Percentiles rank a stretch among this genome's conserved stretches.
phyloP scores from a whole-genome alignment of 768 basidiomycete genomes.

The Cystofilobasidium ferigula region DNA sequence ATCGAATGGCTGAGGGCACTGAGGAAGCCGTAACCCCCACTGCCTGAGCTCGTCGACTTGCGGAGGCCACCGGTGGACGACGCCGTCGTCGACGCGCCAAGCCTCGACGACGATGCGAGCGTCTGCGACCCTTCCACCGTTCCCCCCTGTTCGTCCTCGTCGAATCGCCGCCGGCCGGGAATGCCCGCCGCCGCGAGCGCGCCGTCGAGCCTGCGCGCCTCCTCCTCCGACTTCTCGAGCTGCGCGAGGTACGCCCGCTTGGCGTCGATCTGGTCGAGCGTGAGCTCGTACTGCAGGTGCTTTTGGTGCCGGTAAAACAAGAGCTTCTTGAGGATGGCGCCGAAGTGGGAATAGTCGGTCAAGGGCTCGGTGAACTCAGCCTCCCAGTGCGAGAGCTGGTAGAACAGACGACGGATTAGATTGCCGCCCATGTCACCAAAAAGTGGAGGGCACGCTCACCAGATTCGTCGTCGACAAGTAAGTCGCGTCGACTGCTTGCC shows the following conservation, averaged over 20 bases:
- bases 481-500: conserved; percentile 87
- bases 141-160: not conserved
- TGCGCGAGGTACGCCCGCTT: conserved; percentile 78
- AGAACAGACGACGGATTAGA: not conserved
- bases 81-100: not conserved
- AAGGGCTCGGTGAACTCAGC: conserved; percentile 91
- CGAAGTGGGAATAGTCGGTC: conserved; percentile 92
- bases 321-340: conserved; percentile 82
- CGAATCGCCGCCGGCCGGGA: not conserved
- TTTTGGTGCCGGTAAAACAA: conserved; percentile 94
- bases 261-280: conserved; percentile 71
- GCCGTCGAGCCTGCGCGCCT: conserved; percentile 76
- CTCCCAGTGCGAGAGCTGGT: conserved; percentile 82
- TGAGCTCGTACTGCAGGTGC: conserved; percentile 95
- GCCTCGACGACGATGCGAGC: too few relatives aligned
- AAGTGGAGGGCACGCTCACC: conserved; percentile 42
- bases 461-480: conserved; percentile 85
- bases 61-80: not conserved
- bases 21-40: conserved; percentile 43
- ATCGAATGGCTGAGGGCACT: conserved; percentile 87
- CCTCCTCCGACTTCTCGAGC: conserved; percentile 81
- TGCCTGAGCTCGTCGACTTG: not conserved
- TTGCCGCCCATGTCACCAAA: too few relatives aligned
- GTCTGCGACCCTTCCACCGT: not conserved
- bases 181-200: conserved; percentile 48